A percentile compares a stretch with the other conserved stretches of the same genome.
Conservation (phyloP, 2,329 filamentous ascomycete genomes). For the Trichoderma atroviride region DNA sequence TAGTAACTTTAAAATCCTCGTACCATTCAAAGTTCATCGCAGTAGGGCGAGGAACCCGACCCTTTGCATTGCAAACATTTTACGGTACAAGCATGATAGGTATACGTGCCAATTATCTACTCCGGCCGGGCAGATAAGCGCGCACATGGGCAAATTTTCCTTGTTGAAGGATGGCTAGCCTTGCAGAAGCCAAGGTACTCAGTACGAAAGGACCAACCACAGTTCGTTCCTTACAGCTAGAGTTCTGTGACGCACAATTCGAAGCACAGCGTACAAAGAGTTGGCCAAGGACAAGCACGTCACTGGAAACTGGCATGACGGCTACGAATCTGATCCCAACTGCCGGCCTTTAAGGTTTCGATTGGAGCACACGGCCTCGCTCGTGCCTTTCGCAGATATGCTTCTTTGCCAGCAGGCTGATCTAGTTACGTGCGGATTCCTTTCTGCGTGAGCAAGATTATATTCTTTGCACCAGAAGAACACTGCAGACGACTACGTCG, state of each 20-base stretch:
- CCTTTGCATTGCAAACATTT: slow-evolving; percentile 3
- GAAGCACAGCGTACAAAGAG: neutral
- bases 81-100: neutral
- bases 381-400: neutral
- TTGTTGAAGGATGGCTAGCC: neutral
- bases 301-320: neutral
- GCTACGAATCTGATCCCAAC: slow-evolving; percentile 3
- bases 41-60: neutral
- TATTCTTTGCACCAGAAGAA: neutral
- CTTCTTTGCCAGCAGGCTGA: neutral
- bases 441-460: neutral
- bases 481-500: neutral
- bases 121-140: slow-evolving; percentile 17
- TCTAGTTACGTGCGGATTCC: neutral
- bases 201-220: neutral
- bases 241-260: neutral
- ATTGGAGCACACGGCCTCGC: neutral
- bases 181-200: neutral
- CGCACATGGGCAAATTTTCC: slow-evolving; percentile 14
- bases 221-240: neutral
- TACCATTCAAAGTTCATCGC: slow-evolving; percentile 21
- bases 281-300: neutral
- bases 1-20: slow-evolving; percentile 21
- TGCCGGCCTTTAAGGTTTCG: slow-evolving; percentile 6
- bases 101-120: neutral